Percentiles rank a stretch among this genome's conserved stretches.
Evolutionary conservation across 176 grass and related monocot genomes (phyloP).

Genomic region (Chloris gayana): DNA sequence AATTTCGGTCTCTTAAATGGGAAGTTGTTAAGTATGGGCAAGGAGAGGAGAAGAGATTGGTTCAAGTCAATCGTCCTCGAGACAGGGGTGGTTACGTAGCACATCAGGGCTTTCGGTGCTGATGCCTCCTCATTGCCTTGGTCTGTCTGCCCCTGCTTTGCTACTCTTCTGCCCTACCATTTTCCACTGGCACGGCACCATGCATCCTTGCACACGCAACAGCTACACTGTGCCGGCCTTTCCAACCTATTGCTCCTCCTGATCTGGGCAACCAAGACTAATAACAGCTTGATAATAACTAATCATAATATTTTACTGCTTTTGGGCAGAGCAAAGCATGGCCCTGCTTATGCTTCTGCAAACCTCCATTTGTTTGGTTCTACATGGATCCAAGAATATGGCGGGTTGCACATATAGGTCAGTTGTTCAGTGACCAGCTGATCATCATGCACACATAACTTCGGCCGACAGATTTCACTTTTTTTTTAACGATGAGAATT

Average conservation of each 20-base stretch:
- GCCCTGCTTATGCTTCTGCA: background rate
- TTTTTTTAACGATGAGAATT: too few species aligned
- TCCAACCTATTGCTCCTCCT: background rate
- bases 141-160: background rate
- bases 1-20: constrained; percentile 44
- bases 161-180: background rate
- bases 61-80: constrained; percentile 11
- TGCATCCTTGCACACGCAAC: constrained; percentile 8
- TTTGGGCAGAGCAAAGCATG: background rate
- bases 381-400: background rate
- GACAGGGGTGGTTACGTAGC: constrained; percentile 33
- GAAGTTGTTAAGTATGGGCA: constrained; percentile 13
- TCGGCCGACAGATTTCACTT: background rate
- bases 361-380: background rate
- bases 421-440: background rate
- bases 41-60: background rate
- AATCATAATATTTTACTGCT: background rate
- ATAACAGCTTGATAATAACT: background rate
- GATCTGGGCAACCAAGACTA: background rate
- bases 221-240: background rate
- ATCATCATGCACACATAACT: background rate
- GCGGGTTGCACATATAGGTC: background rate
- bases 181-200: background rate
- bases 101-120: constrained; percentile 32
- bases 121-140: background rate